A percentile compares a stretch with the other conserved stretches of the same genome.
These are phyloP conservation scores for Globomyces sp. DNA, from an alignment of 371 early-diverging fungal species.

Conservation along the genomic window DNA sequence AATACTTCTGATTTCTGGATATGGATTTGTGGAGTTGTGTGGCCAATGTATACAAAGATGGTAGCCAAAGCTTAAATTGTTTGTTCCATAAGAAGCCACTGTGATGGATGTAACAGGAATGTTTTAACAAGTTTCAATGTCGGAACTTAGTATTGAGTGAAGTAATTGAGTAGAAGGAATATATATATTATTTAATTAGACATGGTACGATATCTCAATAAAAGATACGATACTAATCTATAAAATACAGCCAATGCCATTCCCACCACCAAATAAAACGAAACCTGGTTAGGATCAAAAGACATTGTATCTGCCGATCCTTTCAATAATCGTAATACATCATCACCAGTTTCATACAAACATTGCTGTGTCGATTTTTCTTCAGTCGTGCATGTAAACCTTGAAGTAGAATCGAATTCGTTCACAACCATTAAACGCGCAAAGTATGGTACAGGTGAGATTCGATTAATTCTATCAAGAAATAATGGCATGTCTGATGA, in stretches of 20 bases:
- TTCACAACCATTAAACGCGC: conserved; percentile 30
- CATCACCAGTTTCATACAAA: conserved; percentile 32
- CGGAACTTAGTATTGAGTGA: no score
- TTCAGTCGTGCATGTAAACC: conserved; percentile 22
- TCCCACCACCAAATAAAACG: conserved; percentile 26
- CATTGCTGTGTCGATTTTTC: conserved; percentile 21
- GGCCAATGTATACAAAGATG: no score
- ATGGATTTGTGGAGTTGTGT: no score
- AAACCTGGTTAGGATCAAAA: conserved; percentile 12
- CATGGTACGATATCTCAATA: not conserved
- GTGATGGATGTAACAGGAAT: no score
- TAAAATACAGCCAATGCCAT: conserved; percentile 28
- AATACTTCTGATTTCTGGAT: no score
- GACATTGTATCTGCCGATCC: conserved; percentile 17
- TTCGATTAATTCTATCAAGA: conserved; percentile 36
- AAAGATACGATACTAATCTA: conserved; percentile 29
- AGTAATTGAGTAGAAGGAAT: no score
- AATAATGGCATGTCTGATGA: conserved; percentile 29
- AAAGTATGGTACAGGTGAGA: conserved; percentile 32
- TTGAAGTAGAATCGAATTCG: conserved; percentile 23
- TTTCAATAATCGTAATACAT: conserved; percentile 34
- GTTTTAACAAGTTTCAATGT: no score
- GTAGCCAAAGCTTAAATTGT: no score
- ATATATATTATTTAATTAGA: no score
- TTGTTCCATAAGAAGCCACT: no score